Evolutionary conservation across 2,329 filamentous ascomycete species (phyloP).

Genomic region (Colletotrichum theobromicola): DNA sequence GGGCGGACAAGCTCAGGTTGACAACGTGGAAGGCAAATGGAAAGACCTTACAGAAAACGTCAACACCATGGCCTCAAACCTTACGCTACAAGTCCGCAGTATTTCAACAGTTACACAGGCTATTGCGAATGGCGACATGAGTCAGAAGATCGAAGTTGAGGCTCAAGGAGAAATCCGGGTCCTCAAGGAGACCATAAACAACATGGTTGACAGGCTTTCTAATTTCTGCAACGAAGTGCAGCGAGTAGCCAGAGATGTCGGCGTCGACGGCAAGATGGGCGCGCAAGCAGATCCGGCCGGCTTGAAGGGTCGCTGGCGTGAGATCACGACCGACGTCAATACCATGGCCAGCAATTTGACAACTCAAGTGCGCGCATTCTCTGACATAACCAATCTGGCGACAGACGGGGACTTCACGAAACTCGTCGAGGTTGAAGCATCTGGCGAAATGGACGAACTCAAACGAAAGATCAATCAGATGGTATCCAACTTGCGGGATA

Average conservation of each 20-base stretch:
- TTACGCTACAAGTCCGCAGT: constrained; percentile 80
- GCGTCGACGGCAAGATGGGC: constrained; percentile 98
- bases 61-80: constrained; percentile 75
- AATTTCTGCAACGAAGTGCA: constrained; percentile 97
- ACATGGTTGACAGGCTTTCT: constrained; percentile 95
- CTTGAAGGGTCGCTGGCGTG: constrained; percentile 94
- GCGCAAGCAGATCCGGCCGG: constrained; percentile 94
- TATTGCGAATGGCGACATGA: constrained; percentile 95
- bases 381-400: constrained; percentile 96
- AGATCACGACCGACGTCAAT: constrained; percentile 96
- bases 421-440: constrained; percentile 94
- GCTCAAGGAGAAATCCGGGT: constrained; percentile 94
- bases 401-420: constrained; percentile 98
- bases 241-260: constrained; percentile 93
- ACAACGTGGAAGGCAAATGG: constrained; percentile 97
- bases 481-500: constrained; percentile 94
- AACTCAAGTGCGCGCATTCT: constrained; percentile 96
- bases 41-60: constrained; percentile 94
- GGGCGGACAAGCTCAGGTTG: constrained; percentile 90
- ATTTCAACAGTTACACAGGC: constrained; percentile 95
- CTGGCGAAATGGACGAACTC: constrained; percentile 98
- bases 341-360: constrained; percentile 85
- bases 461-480: constrained; percentile 99
- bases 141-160: constrained; percentile 92
- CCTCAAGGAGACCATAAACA: constrained; percentile 95